Evolutionary conservation across 306 rosid species (phyloP).

Genomic region (Datisca glomerata): DNA sequence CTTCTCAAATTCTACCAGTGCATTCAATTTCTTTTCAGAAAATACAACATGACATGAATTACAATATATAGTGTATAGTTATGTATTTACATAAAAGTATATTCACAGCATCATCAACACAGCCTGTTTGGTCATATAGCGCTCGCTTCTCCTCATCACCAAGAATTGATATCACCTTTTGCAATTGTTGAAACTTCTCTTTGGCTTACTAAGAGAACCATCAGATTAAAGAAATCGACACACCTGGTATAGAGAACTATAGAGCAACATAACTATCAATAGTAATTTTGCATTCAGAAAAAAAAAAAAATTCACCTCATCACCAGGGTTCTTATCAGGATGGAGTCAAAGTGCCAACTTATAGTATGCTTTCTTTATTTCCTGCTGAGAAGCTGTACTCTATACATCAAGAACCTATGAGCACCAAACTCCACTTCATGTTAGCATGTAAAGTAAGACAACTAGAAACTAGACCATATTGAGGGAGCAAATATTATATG

Average conservation of each 20-base stretch:
- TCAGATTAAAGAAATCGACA: neutral
- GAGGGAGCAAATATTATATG: too few species aligned
- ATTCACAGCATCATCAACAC: conserved; percentile 71
- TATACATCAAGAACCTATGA: conserved; percentile 67
- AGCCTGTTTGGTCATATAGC: conserved; percentile 85
- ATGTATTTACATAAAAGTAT: too few species aligned
- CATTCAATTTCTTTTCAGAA: too few species aligned
- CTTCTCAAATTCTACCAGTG: neutral
- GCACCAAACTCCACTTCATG: neutral
- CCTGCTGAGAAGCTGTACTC: conserved; percentile 74
- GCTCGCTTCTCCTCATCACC: conserved; percentile 88
- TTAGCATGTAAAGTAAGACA: too few species aligned
- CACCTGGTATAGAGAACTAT: neutral
- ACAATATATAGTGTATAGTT: too few species aligned
- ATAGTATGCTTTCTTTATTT: conserved; percentile 83
- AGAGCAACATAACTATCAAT: neutral
- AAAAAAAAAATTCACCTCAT: conserved; percentile 40
- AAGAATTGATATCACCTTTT: conserved; percentile 79
- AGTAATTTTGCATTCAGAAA: neutral
- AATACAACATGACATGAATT: too few species aligned
- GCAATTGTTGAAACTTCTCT: conserved; percentile 81
- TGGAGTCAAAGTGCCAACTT: conserved; percentile 86
- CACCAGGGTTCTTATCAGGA: conserved; percentile 84
- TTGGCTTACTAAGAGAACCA: conserved; percentile 54
- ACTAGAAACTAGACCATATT: too few species aligned